Evolutionary conservation across 371 early-diverging fungal species (phyloP).

Genomic region (Blastocladiella emersonii): DNA sequence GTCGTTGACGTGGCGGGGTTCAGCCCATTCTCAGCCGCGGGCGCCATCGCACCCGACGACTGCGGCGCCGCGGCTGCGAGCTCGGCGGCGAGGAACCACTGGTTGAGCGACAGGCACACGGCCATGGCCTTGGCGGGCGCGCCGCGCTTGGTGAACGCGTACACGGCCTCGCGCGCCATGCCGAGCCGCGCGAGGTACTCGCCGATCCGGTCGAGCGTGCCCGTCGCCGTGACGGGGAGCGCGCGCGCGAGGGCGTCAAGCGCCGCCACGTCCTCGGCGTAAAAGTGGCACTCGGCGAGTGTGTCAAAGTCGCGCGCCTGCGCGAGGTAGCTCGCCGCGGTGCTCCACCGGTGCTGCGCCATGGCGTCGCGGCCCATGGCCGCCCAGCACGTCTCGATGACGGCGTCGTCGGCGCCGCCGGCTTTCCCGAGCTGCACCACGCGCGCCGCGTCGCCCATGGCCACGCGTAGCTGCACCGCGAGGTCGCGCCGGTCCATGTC

Average conservation of each 20-base stretch:
- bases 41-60: no score
- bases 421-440: slow-evolving; percentile 35
- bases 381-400: slow-evolving; percentile 34
- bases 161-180: slow-evolving; percentile 26
- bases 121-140: slow-evolving; percentile 30
- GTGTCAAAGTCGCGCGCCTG: slow-evolving; percentile 27
- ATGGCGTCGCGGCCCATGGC: slow-evolving; percentile 33
- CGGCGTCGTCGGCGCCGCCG: slow-evolving; percentile 27
- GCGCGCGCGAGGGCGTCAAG: slow-evolving; percentile 22
- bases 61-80: slow-evolving; percentile 17
- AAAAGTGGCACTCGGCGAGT: slow-evolving; percentile 29
- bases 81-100: slow-evolving; percentile 36
- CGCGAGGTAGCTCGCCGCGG: slow-evolving; percentile 31
- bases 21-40: no score
- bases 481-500: slow-evolving; percentile 38
- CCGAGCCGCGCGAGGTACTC: slow-evolving; percentile 29
- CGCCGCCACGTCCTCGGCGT: slow-evolving; percentile 28
- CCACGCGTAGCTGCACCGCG: slow-evolving; percentile 31
- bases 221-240: slow-evolving; percentile 19
- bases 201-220: slow-evolving; percentile 26
- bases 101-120: slow-evolving; percentile 29
- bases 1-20: slow-evolving; percentile 6
- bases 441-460: slow-evolving; percentile 36
- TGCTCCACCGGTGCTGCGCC: slow-evolving; percentile 29
- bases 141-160: slow-evolving; percentile 23